Percentiles rank a stretch among this genome's conserved stretches.
Conservation (phyloP, 202 grass and related monocot genomes). For the Schoenoplectus tabernaemontani region DNA sequence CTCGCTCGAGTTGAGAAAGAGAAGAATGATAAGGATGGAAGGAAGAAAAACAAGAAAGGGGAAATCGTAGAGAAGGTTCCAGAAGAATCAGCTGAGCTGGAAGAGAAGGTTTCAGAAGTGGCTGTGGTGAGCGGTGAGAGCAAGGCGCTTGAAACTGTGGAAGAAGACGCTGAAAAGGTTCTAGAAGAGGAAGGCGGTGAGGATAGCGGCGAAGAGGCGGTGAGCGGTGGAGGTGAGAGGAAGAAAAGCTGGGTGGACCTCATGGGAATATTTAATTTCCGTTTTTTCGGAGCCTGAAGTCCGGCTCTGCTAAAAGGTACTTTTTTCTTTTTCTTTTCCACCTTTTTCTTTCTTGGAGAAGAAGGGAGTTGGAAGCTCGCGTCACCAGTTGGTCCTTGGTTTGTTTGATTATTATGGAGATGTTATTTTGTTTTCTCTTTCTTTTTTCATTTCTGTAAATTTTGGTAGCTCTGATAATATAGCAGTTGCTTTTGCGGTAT, state of each 20-base stretch:
- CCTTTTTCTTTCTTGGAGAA: slow-evolving; percentile 15
- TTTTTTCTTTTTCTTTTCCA: neutral
- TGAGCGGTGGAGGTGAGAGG: slow-evolving; percentile 19
- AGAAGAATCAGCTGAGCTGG: neutral
- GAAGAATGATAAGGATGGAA: slow-evolving; percentile 30
- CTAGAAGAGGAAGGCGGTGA: slow-evolving; percentile 1
- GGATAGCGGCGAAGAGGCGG: neutral
- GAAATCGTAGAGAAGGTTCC: slow-evolving; percentile 1
- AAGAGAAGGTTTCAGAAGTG: neutral
- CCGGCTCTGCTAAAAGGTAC: slow-evolving; percentile 15
- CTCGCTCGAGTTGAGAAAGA: slow-evolving; percentile 37
- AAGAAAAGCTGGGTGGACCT: slow-evolving; percentile 29
- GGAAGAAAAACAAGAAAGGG: slow-evolving; percentile 24
- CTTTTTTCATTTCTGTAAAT: slow-evolving; percentile 12
- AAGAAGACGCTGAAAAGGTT: neutral
- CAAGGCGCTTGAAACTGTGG: neutral
- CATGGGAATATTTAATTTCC: slow-evolving; percentile 31
- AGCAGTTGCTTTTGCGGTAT: slow-evolving; percentile 21
- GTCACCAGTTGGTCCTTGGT: slow-evolving; percentile 2
- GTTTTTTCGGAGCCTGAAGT: slow-evolving; percentile 35
- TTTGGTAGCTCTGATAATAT: slow-evolving; percentile 23
- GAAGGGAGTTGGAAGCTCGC: neutral
- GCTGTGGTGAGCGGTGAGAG: neutral
- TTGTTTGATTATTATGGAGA: slow-evolving; percentile 21
- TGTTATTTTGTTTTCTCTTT: neutral